Evolutionary conservation across 371 early-diverging fungal genomes (phyloP).

Genomic region (Dipsacomyces acuminosporus): DNA sequence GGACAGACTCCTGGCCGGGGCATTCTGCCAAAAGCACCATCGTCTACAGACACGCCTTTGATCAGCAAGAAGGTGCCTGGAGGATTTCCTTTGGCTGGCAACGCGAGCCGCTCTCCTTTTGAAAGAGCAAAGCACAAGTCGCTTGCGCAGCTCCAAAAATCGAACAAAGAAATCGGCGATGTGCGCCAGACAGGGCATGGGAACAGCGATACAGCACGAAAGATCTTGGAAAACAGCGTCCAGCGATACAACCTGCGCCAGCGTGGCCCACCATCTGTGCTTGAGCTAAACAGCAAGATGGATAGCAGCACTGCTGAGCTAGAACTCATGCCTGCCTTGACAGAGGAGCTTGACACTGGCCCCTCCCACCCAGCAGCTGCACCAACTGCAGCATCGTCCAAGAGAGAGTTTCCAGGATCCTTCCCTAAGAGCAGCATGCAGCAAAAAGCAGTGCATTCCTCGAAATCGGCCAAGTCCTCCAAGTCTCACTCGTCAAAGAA

Average conservation of each 20-base stretch:
- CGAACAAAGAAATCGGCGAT: not conserved
- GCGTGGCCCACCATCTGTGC: conserved; percentile 2
- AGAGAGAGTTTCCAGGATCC: too few relatives aligned
- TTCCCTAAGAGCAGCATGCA: not conserved
- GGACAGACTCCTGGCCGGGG: conserved; percentile 10
- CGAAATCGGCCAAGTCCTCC: too few relatives aligned
- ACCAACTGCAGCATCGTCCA: too few relatives aligned
- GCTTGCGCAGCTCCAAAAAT: not conserved
- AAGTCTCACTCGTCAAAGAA: not conserved
- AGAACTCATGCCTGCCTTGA: too few relatives aligned
- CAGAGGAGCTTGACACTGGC: too few relatives aligned
- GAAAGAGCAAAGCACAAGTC: conserved; percentile 7
- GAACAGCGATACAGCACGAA: not conserved
- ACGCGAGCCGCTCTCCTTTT: conserved; percentile 21
- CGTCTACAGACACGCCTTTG: conserved; percentile 1
- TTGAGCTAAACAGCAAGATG: not conserved
- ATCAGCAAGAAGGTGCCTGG: conserved; percentile 9
- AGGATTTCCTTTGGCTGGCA: conserved; percentile 4
- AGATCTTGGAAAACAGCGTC: conserved; percentile 1
- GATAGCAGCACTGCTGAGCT: too few relatives aligned
- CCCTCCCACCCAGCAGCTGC: too few relatives aligned
- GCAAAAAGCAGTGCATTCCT: not conserved
- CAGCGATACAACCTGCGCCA: conserved; percentile 30
- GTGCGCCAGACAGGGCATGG: conserved; percentile 2
- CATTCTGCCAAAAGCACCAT: conserved; percentile 3